These are phyloP conservation scores for Rossbeevera mucosa DNA, from an alignment of 768 basidiomycete species.

Conservation along the genomic window DNA sequence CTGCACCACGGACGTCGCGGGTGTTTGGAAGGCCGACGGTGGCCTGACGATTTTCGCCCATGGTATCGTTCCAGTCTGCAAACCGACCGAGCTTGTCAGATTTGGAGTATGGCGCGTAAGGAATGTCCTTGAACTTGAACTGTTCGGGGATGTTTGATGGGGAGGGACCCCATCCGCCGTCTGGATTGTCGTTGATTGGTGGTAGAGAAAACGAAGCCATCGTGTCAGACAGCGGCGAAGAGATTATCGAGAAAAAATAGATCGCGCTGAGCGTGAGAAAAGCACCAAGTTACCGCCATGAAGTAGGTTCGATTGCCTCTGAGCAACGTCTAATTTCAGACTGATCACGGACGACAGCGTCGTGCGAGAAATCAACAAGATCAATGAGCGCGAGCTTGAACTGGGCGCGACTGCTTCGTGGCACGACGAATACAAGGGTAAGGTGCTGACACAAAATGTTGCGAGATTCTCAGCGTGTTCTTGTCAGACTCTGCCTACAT, in stretches of 20 bases:
- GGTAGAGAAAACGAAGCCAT: conserved; percentile 87
- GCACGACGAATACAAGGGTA: conserved; percentile 95
- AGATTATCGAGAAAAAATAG: conserved; percentile 22
- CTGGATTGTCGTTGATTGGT: conserved; percentile 84
- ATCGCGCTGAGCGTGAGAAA: conserved; percentile 22
- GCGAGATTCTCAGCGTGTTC: conserved; percentile 4
- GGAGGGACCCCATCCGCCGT: conserved; percentile 90
- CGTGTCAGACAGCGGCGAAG: conserved; percentile 4
- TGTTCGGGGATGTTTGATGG: conserved; percentile 79
- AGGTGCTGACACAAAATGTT: conserved; percentile 1
- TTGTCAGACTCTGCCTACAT: conserved; percentile 89
- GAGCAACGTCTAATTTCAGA: not conserved
- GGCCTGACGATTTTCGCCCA: conserved; percentile 57
- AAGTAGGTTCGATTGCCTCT: conserved; percentile 48
- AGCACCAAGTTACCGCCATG: no score
- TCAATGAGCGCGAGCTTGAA: conserved; percentile 87
- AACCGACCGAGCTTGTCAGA: conserved; percentile 96
- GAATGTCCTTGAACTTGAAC: conserved; percentile 98
- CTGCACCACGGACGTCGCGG: conserved; percentile 46
- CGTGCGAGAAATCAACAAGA: conserved; percentile 88
- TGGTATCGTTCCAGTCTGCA: conserved; percentile 92
- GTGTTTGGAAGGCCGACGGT: conserved; percentile 45
- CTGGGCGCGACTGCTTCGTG: conserved; percentile 73
- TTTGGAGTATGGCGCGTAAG: conserved; percentile 98
- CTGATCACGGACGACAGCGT: conserved; percentile 49